A percentile compares a stretch with the other conserved stretches of the same genome.
These are phyloP conservation scores for Chalara sp. DNA, from an alignment of 2,329 filamentous ascomycete species.

Conservation along the genomic window DNA sequence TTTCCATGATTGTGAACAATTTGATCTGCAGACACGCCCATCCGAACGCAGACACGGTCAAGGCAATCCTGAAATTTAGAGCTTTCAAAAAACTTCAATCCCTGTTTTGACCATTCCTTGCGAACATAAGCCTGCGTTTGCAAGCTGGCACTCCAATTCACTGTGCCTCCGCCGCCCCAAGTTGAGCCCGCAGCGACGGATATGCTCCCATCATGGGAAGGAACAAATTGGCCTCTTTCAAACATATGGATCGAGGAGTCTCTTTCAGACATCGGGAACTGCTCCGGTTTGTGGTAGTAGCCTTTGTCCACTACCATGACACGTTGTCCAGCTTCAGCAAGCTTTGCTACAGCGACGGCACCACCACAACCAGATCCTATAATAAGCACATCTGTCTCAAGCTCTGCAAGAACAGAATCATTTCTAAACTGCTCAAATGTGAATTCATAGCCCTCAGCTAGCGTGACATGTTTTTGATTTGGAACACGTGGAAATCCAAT, in stretches of 20 bases:
- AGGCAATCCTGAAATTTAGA: conserved; percentile 65
- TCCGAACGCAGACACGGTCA: conserved; percentile 67
- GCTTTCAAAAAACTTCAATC: conserved; percentile 66
- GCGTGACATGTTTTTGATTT: not conserved
- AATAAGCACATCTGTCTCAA: not conserved
- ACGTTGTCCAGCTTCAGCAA: not conserved
- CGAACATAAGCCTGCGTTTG: conserved; percentile 68
- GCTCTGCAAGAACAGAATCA: not conserved
- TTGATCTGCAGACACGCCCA: conserved; percentile 61
- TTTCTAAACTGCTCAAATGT: not conserved
- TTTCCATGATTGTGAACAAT: conserved; percentile 69
- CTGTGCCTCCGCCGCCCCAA: not conserved
- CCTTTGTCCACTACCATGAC: not conserved
- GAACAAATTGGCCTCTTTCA: not conserved
- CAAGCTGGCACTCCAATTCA: conserved; percentile 37
- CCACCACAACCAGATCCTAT: not conserved
- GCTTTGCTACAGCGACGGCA: not conserved
- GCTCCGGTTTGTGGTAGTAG: not conserved
- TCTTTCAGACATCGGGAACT: not conserved
- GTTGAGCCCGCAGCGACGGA: not conserved
- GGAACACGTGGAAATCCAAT: not conserved
- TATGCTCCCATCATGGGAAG: not conserved
- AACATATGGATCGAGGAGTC: not conserved
- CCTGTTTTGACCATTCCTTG: conserved; percentile 65
- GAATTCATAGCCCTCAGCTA: not conserved